Percentiles rank a stretch among this genome's conserved stretches.
Evolutionary conservation across 2,329 filamentous ascomycete genomes (phyloP).

Genomic region (Orbilia quercus): DNA sequence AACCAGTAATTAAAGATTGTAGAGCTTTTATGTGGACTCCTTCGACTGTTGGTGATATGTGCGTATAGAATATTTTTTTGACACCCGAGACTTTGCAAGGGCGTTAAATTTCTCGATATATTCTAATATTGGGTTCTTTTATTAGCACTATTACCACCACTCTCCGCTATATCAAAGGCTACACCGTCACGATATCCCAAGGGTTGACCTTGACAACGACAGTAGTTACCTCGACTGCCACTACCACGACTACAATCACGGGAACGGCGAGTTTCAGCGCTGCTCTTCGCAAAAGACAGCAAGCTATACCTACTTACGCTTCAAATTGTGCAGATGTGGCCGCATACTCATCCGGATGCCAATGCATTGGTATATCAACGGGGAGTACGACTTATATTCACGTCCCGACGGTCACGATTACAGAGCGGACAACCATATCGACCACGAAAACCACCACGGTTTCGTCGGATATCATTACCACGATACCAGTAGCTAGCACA

Average conservation of each 20-base stretch:
- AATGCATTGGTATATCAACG: slow-evolving; percentile 19
- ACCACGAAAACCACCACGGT: slow-evolving; percentile 15
- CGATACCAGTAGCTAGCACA: background rate
- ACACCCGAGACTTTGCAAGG: background rate
- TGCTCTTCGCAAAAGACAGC: slow-evolving; percentile 16
- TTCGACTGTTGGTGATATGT: slow-evolving; percentile 14
- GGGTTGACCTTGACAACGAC: background rate
- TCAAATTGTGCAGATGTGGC: slow-evolving; percentile 24
- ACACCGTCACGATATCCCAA: background rate
- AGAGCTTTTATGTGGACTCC: slow-evolving; percentile 31
- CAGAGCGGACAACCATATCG: background rate
- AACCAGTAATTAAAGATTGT: slow-evolving; percentile 22
- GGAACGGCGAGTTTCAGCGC: background rate
- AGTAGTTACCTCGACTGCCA: background rate
- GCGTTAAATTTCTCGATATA: background rate
- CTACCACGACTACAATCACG: background rate
- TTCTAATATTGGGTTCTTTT: background rate
- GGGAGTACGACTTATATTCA: slow-evolving; percentile 23
- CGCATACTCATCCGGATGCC: slow-evolving; percentile 30
- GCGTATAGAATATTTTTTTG: background rate
- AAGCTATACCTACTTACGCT: slow-evolving; percentile 19
- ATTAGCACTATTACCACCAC: slow-evolving; percentile 3
- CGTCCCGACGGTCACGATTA: slow-evolving; percentile 11
- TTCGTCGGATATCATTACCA: background rate
- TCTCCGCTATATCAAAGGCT: background rate